A percentile compares a stretch with the other conserved stretches of the same genome.
These are phyloP conservation scores for Cladophialophora exuberans DNA, from an alignment of 2,329 filamentous ascomycete genomes.

Conservation along the genomic window DNA sequence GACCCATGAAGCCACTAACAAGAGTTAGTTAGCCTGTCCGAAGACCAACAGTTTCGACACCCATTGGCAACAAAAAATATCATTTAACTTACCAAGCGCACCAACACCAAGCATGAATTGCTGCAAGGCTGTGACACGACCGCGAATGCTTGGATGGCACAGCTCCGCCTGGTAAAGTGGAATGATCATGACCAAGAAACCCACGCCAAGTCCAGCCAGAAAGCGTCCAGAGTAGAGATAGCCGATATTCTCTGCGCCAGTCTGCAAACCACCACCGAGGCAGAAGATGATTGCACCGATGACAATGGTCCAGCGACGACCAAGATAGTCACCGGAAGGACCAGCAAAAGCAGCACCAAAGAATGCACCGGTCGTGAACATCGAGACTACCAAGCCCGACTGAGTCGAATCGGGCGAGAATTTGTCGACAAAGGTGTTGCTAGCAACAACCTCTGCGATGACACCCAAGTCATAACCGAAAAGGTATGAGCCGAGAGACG, in stretches of 20 bases:
- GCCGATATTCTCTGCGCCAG: constrained; percentile 61
- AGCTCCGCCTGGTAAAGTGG: constrained; percentile 80
- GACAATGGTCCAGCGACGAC: constrained; percentile 72
- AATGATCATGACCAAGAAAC: constrained; percentile 65
- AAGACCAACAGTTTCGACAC: too few species aligned
- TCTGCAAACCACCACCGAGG: constrained; percentile 73
- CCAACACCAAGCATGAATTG: constrained; percentile 84
- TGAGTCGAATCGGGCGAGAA: constrained; percentile 34
- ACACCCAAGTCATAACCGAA: constrained; percentile 65
- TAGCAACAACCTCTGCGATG: constrained; percentile 60
- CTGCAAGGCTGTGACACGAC: constrained; percentile 73
- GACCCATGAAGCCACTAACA: constrained; percentile 74
- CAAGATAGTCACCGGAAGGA: constrained; percentile 64
- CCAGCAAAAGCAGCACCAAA: constrained; percentile 69
- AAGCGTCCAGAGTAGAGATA: constrained; percentile 73
- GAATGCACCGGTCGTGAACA: constrained; percentile 78
- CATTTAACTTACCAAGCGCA: too few species aligned
- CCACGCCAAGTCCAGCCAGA: constrained; percentile 69
- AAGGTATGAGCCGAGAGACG: constrained; percentile 61
- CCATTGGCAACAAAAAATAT: too few species aligned
- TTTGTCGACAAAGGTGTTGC: constrained; percentile 40
- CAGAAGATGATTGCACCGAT: constrained; percentile 72
- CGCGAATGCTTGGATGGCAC: constrained; percentile 76
- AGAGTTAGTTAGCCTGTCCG: too few species aligned
- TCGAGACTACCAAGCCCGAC: constrained; percentile 72